Base-by-base conservation (phyloP, 176 grass and related monocot genomes). In the Oryza meyeriana region DNA sequence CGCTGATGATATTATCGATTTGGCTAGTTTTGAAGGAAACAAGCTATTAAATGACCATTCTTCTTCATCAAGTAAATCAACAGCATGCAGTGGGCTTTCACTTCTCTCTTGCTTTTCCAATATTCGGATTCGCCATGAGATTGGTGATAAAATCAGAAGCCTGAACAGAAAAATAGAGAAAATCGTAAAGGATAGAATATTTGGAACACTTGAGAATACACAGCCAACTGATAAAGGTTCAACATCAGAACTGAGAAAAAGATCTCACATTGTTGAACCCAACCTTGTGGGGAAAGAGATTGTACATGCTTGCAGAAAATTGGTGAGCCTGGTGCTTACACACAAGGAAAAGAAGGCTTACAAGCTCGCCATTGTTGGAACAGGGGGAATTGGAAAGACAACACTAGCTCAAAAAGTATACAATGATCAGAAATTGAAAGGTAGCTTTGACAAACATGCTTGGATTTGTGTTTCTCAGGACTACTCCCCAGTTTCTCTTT, bases 321-420 rank as follows among this genome's bases (percentile, higher is more conserved):
- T 87, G 35, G 50, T 80, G 2, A 8, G 65, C 3, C 9, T 69
- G 2, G 35, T 75, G 52, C 52, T 67, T 41, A 25, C 10, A 75
- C 18, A 85, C 6, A 66, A 71, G 17, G 52, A 65, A 64, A 50
- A 57, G 3, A 79, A 72, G 9, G 14, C 29, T 58, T 48, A 58
- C 22, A 66, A 85, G 20, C 2, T 69, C 1, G 35, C 38, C 0
- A 71, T 89, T 22, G 30, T 69, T 39, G 87, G 82, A 16, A 85
- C 29, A 48, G 13, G 39, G 39, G 39, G 39, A 9, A 10, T 10
- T 40, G 39, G 39, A 40, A 40, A 40, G 39, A 12, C 69, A 12
- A 82, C 34, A 61, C 76, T 91, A 1, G 76, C 85, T 41, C 85
- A 85, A 35, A 84, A 85, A 48, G 25, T 87, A 64, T 87, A 76